Evolutionary conservation across 1,139 yeast species (phyloP).

Genomic region (Kodamaea anthophila): DNA sequence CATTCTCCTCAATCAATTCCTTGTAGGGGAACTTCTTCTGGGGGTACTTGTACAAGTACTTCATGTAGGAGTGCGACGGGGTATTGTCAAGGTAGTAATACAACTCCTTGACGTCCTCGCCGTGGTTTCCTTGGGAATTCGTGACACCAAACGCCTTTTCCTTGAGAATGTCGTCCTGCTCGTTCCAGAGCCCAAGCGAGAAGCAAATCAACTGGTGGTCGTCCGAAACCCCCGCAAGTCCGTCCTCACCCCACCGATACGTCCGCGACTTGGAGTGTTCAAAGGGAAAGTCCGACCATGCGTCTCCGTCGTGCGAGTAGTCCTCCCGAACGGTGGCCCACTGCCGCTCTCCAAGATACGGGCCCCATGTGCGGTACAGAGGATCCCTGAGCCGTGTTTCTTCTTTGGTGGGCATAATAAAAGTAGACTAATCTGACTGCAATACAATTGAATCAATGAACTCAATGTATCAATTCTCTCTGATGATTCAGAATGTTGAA

Average conservation of each 20-base stretch:
- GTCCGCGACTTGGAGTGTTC: constrained; percentile 80
- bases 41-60: constrained; percentile 88
- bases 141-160: constrained; percentile 88
- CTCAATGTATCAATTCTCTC: too few relatives aligned
- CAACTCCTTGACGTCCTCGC: constrained; percentile 87
- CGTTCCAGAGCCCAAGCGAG: constrained; percentile 88
- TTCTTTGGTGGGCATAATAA: constrained; percentile 53
- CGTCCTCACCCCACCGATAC: constrained; percentile 97
- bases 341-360: constrained; percentile 83
- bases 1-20: constrained; percentile 66
- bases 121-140: constrained; percentile 92
- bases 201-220: constrained; percentile 75
- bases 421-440: too few relatives aligned
- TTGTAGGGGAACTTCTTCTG: constrained; percentile 80
- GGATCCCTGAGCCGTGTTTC: constrained; percentile 64
- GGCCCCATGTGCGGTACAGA: constrained; percentile 70
- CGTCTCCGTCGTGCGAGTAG: constrained; percentile 81
- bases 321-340: constrained; percentile 97
- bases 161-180: constrained; percentile 76
- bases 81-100: constrained; percentile 84
- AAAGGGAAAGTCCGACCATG: constrained; percentile 89
- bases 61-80: constrained; percentile 92
- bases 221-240: constrained; percentile 87
- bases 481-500: too few relatives aligned
- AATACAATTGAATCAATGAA: too few relatives aligned